A percentile compares a stretch with the other conserved stretches of the same genome.
These are phyloP conservation scores for Actinomortierella wolfii DNA, from an alignment of 371 early-diverging fungal species.

Conservation along the genomic window DNA sequence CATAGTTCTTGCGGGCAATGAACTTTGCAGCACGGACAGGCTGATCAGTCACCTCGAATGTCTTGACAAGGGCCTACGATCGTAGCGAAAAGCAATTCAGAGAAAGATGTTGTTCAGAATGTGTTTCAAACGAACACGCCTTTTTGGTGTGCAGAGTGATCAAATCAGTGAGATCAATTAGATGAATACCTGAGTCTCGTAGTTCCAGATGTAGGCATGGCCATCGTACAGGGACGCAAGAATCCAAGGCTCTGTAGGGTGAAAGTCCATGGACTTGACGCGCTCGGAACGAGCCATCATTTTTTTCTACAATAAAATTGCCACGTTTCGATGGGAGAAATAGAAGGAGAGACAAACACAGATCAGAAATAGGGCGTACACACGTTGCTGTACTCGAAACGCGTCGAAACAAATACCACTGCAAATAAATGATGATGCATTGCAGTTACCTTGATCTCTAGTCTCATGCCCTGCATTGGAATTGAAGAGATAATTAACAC, in stretches of 20 bases:
- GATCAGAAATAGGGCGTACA: background rate
- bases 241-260: constrained; percentile 99
- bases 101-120: too few relatives aligned
- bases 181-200: constrained; percentile 96
- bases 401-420: too few relatives aligned
- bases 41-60: constrained; percentile 92
- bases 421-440: background rate
- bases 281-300: constrained; percentile 91
- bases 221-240: constrained; percentile 98
- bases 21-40: constrained; percentile 97
- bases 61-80: constrained; percentile 88
- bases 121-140: too few relatives aligned
- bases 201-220: constrained; percentile 98
- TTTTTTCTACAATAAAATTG: constrained; percentile 55
- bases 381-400: background rate
- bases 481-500: too few relatives aligned
- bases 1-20: constrained; percentile 96
- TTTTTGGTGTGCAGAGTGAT: too few relatives aligned
- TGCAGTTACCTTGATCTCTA: constrained; percentile 46
- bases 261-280: constrained; percentile 98
- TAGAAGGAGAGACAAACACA: too few relatives aligned
- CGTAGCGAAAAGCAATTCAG: too few relatives aligned
- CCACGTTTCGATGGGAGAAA: too few relatives aligned
- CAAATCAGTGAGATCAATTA: too few relatives aligned
- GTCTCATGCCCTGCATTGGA: constrained; percentile 38